Evolutionary conservation across 805 yeast species (phyloP), one percentile per base, ranked within the genome.

Genomic region (Kluyveromyces lactis): DNA sequence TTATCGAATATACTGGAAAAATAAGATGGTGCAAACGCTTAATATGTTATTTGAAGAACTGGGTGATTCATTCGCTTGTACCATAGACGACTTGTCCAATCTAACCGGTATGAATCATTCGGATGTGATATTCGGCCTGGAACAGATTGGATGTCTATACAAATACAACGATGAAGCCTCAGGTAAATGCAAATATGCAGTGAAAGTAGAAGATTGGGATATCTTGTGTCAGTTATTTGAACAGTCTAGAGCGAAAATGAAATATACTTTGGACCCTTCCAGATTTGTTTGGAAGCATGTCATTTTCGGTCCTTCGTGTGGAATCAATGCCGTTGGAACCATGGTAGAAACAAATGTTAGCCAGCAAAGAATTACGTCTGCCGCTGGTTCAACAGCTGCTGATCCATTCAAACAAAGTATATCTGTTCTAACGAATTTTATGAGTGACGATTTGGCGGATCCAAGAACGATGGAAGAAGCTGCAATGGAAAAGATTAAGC

Each of bases 51-150:
- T 47, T 44, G 43, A 31, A 16, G 49, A 26, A 23, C 32, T 31
- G 19, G 38, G 39, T 11, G 4, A 32, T 4, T 7, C 16, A 9
- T 35, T 55, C 19, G 46, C 46, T 18, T 38, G 77, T 1, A 73
- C 89, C 0, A 70, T 90, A 12, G 73, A 77, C 17, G 77, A 71
- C 37, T 52, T 90, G 15, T 67, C 89, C 3, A 73, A 72, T 41
- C 53, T 75, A 10, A 85, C 96, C 0, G 97, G 97, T 0, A 83
- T 92, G 89, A 79, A 73, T 2, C 72, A 82, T 7, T 81, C 90
- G 11, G 97, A 92, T 60, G 86, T 89, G 0, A 71, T 90, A 4
- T 84, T 83, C 33, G 95, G 94, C 0, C 64, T 92, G 17, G 98
- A 92, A 58, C 81, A 79, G 42, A 61, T 90, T 21, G 69, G 75